Conservation (phyloP, 2,329 filamentous ascomycete genomes). For the Bipolaris bicolor region DNA sequence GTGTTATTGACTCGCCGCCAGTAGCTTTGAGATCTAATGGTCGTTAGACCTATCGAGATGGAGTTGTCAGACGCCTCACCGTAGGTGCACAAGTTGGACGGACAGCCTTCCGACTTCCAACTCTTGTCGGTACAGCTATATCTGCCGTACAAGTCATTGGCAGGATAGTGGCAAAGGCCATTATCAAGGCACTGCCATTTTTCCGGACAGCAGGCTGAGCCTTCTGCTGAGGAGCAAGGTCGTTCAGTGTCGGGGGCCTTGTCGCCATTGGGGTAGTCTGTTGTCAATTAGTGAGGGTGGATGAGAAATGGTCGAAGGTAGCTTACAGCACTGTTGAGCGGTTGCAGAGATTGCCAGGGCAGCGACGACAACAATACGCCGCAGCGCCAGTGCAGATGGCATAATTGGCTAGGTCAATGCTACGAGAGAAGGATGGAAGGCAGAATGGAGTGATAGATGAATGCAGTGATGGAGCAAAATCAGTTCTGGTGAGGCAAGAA, state of each 20-base stretch:
- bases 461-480: constrained; percentile 3
- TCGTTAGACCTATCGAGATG: constrained; percentile 2
- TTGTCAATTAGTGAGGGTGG: constrained; percentile 14
- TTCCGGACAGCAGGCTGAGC: constrained; percentile 46
- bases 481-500: constrained; percentile 1
- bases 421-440: too few relatives aligned
- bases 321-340: constrained; percentile 42
- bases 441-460: too few relatives aligned
- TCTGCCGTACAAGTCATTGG: constrained; percentile 34
- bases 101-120: constrained; percentile 42
- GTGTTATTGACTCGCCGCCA: constrained; percentile 42
- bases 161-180: constrained; percentile 44
- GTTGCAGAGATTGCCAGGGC: constrained; percentile 25
- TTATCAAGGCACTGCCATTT: constrained; percentile 48
- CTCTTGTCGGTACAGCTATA: constrained; percentile 47
- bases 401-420: constrained; percentile 18
- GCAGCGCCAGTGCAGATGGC: constrained; percentile 23
- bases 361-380: constrained; percentile 28
- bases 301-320: background rate
- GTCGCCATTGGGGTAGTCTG: constrained; percentile 46
- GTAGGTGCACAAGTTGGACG: constrained; percentile 46
- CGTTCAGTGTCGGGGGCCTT: constrained; percentile 38
- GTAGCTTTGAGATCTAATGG: constrained; percentile 26
- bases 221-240: constrained; percentile 42
- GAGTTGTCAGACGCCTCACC: constrained; percentile 20